phyloP scores from a whole-genome alignment of 805 yeast species.

The Wickerhamomyces chaumierensis region DNA sequence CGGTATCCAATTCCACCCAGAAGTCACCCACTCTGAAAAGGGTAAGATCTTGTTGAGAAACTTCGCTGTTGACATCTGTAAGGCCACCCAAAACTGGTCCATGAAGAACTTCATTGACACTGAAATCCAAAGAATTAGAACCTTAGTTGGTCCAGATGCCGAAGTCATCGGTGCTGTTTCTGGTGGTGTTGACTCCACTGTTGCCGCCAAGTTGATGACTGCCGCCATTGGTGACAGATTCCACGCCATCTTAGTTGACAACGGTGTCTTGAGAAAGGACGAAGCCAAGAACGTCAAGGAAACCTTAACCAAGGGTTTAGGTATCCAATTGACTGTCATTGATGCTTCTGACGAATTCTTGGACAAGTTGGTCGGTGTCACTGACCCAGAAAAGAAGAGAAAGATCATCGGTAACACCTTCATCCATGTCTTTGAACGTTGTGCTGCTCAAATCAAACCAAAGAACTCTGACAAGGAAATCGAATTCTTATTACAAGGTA shows the following conservation, averaged over 20 bases:
- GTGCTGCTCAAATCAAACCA: conserved; percentile 86
- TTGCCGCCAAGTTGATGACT: conserved; percentile 95
- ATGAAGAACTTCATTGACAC: conserved; percentile 97
- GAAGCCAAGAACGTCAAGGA: conserved; percentile 84
- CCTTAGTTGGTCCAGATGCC: conserved; percentile 91
- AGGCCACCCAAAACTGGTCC: conserved; percentile 85
- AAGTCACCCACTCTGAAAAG: conserved; percentile 89
- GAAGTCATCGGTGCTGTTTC: conserved; percentile 99
- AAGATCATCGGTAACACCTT: conserved; percentile 97
- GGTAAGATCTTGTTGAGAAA: conserved; percentile 83
- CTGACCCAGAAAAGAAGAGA: conserved; percentile 98
- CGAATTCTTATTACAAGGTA: conserved; percentile 92
- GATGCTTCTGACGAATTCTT: conserved; percentile 91
- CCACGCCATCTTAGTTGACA: conserved; percentile 97
- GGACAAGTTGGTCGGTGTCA: conserved; percentile 77
- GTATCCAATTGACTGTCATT: conserved; percentile 87
- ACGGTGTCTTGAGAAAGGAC: conserved; percentile 92
- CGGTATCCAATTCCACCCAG: conserved; percentile 99
- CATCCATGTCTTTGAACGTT: conserved; percentile 93
- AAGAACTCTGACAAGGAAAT: conserved; percentile 71
- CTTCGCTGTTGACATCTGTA: conserved; percentile 87
- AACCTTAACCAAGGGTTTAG: conserved; percentile 86
- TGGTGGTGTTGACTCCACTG: conserved; percentile 99
- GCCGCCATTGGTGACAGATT: conserved; percentile 98
- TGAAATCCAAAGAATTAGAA: conserved; percentile 86